Percentiles rank a stretch among this genome's conserved stretches.
phyloP scores from a whole-genome alignment of 495 filamentous ascomycete species.

The Trichoderma parareesei region DNA sequence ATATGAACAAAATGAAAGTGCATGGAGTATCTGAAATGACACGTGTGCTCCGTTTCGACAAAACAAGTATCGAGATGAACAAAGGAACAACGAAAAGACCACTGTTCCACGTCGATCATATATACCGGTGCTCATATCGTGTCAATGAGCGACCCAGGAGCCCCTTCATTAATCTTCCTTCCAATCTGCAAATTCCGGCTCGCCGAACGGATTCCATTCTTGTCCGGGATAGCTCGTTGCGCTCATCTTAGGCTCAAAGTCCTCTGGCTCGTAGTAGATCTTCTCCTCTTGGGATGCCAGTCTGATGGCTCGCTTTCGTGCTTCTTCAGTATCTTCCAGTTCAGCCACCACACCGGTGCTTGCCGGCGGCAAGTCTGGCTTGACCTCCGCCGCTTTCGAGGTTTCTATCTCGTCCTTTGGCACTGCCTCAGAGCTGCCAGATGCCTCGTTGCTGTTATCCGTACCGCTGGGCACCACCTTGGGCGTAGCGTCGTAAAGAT shows the following conservation, averaged over 20 bases:
- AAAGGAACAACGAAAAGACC: not conserved
- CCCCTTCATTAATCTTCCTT: constrained; percentile 17
- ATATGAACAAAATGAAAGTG: constrained; percentile 6
- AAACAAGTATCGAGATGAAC: not conserved
- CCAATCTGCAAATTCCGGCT: constrained; percentile 14
- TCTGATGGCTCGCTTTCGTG: constrained; percentile 23
- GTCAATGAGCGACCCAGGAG: too few relatives aligned
- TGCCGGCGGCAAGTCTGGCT: not conserved
- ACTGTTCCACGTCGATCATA: not conserved
- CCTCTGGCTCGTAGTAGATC: constrained; percentile 31
- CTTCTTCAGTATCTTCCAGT: constrained; percentile 26
- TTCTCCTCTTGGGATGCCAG: constrained; percentile 40
- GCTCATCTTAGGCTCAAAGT: constrained; percentile 59
- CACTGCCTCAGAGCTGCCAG: not conserved
- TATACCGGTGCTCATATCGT: not conserved
- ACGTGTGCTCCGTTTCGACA: not conserved
- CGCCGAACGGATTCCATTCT: constrained; percentile 64
- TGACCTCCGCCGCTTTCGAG: not conserved
- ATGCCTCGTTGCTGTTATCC: not conserved
- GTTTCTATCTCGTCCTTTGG: not conserved
- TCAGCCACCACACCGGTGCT: constrained; percentile 13
- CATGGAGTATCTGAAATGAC: constrained; percentile 6
- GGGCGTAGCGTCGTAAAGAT: not conserved
- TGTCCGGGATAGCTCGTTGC: constrained; percentile 75
- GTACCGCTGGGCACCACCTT: not conserved